Evolutionary conservation across 106 monocot species (phyloP), one percentile per base, ranked within the genome.

Genomic region (Dioscorea alata): DNA sequence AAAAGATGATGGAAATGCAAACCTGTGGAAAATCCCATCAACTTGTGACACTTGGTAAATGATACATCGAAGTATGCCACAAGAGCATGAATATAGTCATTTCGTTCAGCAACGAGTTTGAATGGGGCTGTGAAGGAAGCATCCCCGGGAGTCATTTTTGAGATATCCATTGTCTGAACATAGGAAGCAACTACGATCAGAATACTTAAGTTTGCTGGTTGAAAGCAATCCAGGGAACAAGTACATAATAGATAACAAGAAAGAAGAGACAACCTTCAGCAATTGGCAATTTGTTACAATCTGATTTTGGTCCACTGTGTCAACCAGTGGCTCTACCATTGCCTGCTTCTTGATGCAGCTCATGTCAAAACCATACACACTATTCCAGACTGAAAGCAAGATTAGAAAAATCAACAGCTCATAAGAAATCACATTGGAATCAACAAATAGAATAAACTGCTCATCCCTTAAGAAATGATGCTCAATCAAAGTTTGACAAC

Each of bases 21-120:
- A 95, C 94, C 94, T 76, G 94, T 95, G 25, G 94, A 95, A 72
- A 95, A 95, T 4, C 91, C 94, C 88, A 86, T 91, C 68, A 91
- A 57, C 57, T 95, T 95, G 79, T 90, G 61, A 8, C 61, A 61
- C 8, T 61, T 61, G 67, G 94, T 95, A 71, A 95, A 95, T 1
- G 94, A 79, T 1, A 95, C 88, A 74, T 95, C 88, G 74, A 95
- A 95, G 60, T 95, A 61, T 24, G 61, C 61, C 19, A 61, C 61
- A 23, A 61, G 28, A 24, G 61, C 61, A 61, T 61, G 61, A 17
- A 95, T 86, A 63, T 86, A 95, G 60, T 95, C 94, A 69, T 85
- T 88, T 13, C 88, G 80, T 50, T 88, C 77, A 13, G 94, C 94
- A 53, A 88, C 79, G 16, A 95, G 85, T 64, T 91, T 91, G 70